A percentile compares a stretch with the other conserved stretches of the same genome.
Evolutionary conservation across 2,329 filamentous ascomycete species (phyloP).

Genomic region (Beauveria caledonica): DNA sequence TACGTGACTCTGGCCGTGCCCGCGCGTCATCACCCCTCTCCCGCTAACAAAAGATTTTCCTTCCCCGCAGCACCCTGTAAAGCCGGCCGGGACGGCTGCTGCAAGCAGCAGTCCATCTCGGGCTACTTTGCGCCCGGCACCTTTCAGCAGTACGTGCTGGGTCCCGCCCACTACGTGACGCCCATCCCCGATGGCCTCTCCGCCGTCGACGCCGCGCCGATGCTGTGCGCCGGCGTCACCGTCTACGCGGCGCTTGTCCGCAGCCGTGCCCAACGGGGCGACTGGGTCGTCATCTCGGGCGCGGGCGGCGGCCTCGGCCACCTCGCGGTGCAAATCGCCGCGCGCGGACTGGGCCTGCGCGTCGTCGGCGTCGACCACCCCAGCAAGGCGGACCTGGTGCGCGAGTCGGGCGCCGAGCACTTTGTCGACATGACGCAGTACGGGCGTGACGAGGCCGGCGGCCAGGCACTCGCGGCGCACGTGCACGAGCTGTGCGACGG

Average conservation of each 20-base stretch:
- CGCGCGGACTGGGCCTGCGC: constrained; percentile 18
- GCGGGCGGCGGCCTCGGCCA: constrained; percentile 64
- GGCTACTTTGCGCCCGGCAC: constrained; percentile 21
- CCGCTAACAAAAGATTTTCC: background rate
- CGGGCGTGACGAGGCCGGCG: constrained; percentile 21
- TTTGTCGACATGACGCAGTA: constrained; percentile 38
- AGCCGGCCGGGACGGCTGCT: constrained; percentile 15
- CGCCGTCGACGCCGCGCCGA: constrained; percentile 39
- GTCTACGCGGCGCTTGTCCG: constrained; percentile 64
- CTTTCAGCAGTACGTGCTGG: constrained; percentile 18
- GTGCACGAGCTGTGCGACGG: constrained; percentile 16
- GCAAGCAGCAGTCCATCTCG: constrained; percentile 18
- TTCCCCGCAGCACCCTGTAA: constrained; percentile 6
- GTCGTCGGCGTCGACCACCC: constrained; percentile 22
- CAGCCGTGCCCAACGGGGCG: constrained; percentile 55
- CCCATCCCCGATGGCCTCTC: constrained; percentile 30
- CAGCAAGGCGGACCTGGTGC: constrained; percentile 18
- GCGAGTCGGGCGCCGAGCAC: constrained; percentile 19
- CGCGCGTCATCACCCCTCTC: background rate
- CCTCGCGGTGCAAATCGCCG: constrained; percentile 68
- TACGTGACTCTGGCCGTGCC: background rate
- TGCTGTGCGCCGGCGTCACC: constrained; percentile 61
- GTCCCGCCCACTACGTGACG: constrained; percentile 32
- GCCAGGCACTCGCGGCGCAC: constrained; percentile 29
- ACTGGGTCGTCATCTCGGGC: constrained; percentile 66